phyloP scores from a whole-genome alignment of 225 moss, liverwort and hornwort genomes.

The Pleurozium schreberi region DNA sequence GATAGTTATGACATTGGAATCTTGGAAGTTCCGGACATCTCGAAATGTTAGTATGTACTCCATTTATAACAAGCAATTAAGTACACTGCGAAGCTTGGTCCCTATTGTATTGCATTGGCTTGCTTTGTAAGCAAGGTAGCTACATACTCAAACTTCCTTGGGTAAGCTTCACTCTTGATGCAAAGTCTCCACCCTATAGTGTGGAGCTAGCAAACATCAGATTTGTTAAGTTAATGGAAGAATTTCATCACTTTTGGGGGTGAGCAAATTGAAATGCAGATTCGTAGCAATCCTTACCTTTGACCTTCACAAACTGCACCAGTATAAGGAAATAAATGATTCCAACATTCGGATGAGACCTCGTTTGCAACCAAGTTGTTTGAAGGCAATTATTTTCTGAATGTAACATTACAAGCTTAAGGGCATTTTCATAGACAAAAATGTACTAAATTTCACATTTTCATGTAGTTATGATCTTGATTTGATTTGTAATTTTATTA shows the following conservation, averaged over 20 bases:
- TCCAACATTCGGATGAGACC: fast-evolving
- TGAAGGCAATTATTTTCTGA: neutral
- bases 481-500: neutral
- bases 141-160: neutral
- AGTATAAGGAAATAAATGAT: neutral
- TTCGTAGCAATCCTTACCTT: neutral
- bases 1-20: neutral
- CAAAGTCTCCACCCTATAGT: no score
- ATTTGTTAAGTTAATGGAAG: fast-evolving
- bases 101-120: neutral
- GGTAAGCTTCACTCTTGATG: fast-evolving
- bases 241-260: neutral
- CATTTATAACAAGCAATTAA: neutral
- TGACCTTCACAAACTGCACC: fast-evolving
- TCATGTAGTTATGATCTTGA: neutral
- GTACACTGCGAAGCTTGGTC: neutral
- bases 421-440: neutral
- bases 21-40: neutral
- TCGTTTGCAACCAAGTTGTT: neutral
- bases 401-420: neutral
- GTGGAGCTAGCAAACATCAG: fast-evolving
- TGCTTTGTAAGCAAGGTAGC: neutral
- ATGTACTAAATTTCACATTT: neutral
- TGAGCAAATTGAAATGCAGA: neutral
- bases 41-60: neutral